Evolutionary conservation across 108 stramenopile genomes (phyloP).

Genomic region (Skeletonema potamos): DNA sequence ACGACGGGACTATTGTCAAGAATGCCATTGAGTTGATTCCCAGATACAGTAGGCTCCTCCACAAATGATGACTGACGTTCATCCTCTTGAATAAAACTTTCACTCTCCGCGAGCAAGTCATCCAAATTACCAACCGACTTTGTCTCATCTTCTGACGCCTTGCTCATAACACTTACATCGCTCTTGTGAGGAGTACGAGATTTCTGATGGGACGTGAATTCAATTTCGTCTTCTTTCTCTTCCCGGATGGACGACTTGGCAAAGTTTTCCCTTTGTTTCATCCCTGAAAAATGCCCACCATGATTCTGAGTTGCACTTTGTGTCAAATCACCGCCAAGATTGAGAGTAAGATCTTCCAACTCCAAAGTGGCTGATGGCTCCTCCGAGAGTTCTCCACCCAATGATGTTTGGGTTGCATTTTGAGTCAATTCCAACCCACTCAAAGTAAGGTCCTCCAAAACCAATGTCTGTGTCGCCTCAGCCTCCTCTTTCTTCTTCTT

Average conservation of each 20-base stretch:
- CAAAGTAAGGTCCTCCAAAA: not conserved
- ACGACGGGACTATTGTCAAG: not conserved
- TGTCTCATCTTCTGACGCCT: not conserved
- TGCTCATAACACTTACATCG: slow-evolving; percentile 1
- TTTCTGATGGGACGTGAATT: slow-evolving; percentile 7
- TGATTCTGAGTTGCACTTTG: not conserved
- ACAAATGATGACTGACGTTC: slow-evolving; percentile 12
- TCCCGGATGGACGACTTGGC: not conserved
- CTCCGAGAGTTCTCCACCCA: not conserved
- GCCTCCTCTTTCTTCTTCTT: not conserved
- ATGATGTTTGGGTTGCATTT: not conserved
- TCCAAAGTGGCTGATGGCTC: slow-evolving; percentile 13
- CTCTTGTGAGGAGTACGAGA: slow-evolving; percentile 8
- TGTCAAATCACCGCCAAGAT: not conserved
- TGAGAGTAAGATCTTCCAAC: slow-evolving; percentile 17
- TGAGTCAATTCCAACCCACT: not conserved
- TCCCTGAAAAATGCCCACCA: not conserved
- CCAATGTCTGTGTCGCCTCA: not conserved
- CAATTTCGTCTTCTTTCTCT: slow-evolving; percentile 4
- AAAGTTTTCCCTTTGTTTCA: not conserved
- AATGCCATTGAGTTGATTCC: slow-evolving; percentile 9
- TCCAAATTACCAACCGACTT: slow-evolving; percentile 4
- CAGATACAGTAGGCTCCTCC: slow-evolving; percentile 26
- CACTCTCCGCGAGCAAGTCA: not conserved
- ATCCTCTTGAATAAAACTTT: not conserved